Evolutionary conservation across 345 rosid genomes (phyloP).

Genomic region (Heritiera littoralis): DNA sequence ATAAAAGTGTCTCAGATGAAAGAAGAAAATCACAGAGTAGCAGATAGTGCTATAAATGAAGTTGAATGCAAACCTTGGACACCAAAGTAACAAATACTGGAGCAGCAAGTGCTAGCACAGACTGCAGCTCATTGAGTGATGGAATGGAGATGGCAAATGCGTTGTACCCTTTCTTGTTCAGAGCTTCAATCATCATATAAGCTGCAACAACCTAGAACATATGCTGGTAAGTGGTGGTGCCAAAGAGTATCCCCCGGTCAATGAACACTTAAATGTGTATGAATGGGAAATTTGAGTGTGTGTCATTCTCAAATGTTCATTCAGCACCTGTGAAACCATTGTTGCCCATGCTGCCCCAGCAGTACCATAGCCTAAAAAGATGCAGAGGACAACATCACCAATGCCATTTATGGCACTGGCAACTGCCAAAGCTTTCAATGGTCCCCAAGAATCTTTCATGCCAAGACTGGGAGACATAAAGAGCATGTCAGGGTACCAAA

Average conservation of each 20-base stretch:
- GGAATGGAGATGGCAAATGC: constrained; percentile 65
- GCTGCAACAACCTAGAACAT: constrained; percentile 72
- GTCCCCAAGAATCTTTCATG: constrained; percentile 95
- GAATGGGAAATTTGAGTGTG: neutral
- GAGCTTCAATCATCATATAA: constrained; percentile 82
- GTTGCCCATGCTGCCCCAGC: constrained; percentile 99
- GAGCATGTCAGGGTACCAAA: constrained; percentile 6
- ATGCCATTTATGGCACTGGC: constrained; percentile 74
- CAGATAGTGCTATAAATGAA: constrained; percentile 13
- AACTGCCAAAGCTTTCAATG: constrained; percentile 84
- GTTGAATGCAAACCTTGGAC: constrained; percentile 50
- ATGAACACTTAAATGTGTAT: neutral
- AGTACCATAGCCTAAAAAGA: constrained; percentile 74
- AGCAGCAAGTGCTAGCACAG: constrained; percentile 65
- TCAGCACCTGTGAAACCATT: constrained; percentile 72
- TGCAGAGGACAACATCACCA: constrained; percentile 80
- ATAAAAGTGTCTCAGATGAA: constrained; percentile 27
- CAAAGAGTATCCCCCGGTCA: neutral
- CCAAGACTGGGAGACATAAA: constrained; percentile 65
- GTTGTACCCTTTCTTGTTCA: constrained; percentile 76
- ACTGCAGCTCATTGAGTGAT: constrained; percentile 54
- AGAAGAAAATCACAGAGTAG: constrained; percentile 10
- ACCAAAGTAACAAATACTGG: constrained; percentile 65
- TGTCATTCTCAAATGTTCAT: neutral
- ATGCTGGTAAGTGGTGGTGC: constrained; percentile 3